Evolutionary conservation across 345 rosid genomes (phyloP).

Genomic region (Lumnitzera littorea): DNA sequence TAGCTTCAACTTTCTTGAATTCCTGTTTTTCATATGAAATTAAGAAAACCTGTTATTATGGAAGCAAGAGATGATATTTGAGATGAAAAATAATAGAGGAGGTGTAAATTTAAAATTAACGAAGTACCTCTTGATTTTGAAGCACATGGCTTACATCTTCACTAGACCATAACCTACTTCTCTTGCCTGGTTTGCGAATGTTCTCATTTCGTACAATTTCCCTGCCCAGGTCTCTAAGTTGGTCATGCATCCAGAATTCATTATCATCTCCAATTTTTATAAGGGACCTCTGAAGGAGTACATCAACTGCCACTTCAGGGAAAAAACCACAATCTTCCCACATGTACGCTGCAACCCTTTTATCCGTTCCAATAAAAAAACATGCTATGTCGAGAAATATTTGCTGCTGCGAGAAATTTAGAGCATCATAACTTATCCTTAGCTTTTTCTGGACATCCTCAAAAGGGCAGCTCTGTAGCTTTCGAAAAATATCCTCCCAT

Average conservation of each 20-base stretch:
- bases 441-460: background rate
- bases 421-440: background rate
- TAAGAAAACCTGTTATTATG: too few species aligned
- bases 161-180: too few species aligned
- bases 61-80: too few species aligned
- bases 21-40: too few species aligned
- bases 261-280: background rate
- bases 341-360: background rate
- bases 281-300: background rate
- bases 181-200: too few species aligned
- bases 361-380: slow-evolving; percentile 1
- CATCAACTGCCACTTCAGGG: background rate
- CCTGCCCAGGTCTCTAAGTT: background rate
- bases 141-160: too few species aligned
- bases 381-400: slow-evolving; percentile 8
- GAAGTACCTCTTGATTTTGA: too few species aligned
- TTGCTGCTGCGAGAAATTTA: background rate
- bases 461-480: background rate
- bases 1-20: background rate
- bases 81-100: too few species aligned
- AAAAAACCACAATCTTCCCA: background rate
- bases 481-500: background rate
- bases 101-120: too few species aligned
- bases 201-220: too few species aligned
- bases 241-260: slow-evolving; percentile 3